Conservation (phyloP, 148 eudicot genomes). For the Diospyros kaki region DNA sequence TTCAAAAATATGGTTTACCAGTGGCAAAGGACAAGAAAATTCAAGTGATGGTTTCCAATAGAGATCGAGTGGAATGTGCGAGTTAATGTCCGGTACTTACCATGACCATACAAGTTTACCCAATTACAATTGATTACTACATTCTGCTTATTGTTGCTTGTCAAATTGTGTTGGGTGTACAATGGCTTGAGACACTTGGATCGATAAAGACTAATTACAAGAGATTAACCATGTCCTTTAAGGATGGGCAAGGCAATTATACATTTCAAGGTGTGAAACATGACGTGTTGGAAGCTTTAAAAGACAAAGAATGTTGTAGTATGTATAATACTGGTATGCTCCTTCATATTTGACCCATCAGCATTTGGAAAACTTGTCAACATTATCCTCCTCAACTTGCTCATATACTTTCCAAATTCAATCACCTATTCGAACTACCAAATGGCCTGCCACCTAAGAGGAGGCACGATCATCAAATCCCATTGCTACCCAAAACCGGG, state of each 20-base stretch:
- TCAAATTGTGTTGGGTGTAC: slow-evolving; percentile 3
- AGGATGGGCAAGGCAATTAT: not conserved
- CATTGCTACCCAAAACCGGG: not conserved
- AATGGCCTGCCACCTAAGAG: not conserved
- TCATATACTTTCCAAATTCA: not conserved
- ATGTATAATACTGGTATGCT: no score
- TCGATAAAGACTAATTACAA: not conserved
- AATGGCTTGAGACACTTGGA: slow-evolving; percentile 5
- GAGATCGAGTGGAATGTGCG: not conserved
- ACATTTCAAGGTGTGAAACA: not conserved
- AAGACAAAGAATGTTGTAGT: not conserved
- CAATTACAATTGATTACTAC: not conserved
- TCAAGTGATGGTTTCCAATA: not conserved
- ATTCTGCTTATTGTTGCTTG: not conserved
- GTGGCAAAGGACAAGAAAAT: not conserved
- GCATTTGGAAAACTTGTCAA: not conserved
- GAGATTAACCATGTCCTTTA: not conserved
- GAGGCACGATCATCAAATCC: slow-evolving; percentile 1
- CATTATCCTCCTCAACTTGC: not conserved
- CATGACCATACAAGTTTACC: not conserved
- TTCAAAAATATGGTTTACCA: not conserved
- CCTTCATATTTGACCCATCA: not conserved
- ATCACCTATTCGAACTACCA: not conserved
- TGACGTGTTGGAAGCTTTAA: not conserved
- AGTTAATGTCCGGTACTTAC: not conserved